Percentiles rank a stretch among this genome's conserved stretches.
Conservation (phyloP, 495 filamentous ascomycete genomes). For the Daldinia bambusicola region DNA sequence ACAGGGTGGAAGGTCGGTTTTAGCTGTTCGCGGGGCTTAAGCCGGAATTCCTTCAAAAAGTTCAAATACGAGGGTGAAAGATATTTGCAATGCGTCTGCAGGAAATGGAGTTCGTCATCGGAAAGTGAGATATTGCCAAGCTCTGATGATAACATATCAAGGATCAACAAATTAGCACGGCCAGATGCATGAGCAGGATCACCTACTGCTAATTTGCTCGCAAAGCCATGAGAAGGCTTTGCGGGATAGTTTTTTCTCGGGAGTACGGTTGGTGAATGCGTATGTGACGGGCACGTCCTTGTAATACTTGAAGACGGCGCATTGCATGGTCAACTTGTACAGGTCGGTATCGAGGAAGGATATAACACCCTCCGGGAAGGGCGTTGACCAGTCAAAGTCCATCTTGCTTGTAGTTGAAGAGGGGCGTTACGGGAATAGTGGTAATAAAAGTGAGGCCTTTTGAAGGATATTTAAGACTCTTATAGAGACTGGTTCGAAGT, state of each 20-base stretch:
- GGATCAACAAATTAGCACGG: constrained; percentile 16
- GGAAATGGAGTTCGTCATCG: constrained; percentile 78
- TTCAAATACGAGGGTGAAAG: constrained; percentile 78
- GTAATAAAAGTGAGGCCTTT: neutral
- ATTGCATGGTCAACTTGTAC: constrained; percentile 99
- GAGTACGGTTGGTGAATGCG: constrained; percentile 92
- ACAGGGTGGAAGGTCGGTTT: constrained; percentile 73
- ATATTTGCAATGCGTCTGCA: constrained; percentile 84
- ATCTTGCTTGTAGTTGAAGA: constrained; percentile 39
- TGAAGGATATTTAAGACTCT: neutral
- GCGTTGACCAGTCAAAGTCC: constrained; percentile 67
- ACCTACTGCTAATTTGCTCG: constrained; percentile 78
- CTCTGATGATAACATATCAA: constrained; percentile 58
- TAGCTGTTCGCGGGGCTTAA: constrained; percentile 83
- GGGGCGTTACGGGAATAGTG: neutral
- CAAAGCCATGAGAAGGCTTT: constrained; percentile 87
- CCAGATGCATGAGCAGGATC: neutral
- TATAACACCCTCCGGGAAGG: constrained; percentile 75
- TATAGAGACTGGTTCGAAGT: neutral
- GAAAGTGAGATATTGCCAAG: constrained; percentile 81
- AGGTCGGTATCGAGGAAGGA: constrained; percentile 97
- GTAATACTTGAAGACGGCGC: constrained; percentile 90
- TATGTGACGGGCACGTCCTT: constrained; percentile 87
- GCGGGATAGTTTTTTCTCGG: constrained; percentile 87
- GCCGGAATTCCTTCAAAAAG: constrained; percentile 81